phyloP scores from a whole-genome alignment of 2,329 filamentous ascomycete genomes.

The Anthostomella pinea region DNA sequence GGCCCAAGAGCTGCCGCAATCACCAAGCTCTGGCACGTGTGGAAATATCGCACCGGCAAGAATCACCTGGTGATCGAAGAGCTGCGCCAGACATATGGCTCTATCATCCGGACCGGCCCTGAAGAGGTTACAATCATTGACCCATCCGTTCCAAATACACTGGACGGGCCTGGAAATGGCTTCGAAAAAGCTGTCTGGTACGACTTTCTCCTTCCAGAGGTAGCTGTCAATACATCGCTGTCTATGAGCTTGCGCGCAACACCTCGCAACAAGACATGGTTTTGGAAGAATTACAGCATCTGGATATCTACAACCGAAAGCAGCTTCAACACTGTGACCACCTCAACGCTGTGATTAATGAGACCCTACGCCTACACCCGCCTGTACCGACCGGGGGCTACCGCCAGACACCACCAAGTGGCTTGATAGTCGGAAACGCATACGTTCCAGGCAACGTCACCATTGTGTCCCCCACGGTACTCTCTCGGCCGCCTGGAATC shows the following conservation, averaged over 20 bases:
- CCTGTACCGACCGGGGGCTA: constrained; percentile 1
- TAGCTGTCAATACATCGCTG: constrained; percentile 14
- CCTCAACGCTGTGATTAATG: constrained; percentile 1
- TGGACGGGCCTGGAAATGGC: constrained; percentile 14
- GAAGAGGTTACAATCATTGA: constrained; percentile 22
- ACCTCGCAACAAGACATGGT: constrained; percentile 4
- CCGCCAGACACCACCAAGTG: neutral
- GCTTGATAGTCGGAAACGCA: neutral
- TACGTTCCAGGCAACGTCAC: constrained; percentile 1
- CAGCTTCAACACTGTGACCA: constrained; percentile 12
- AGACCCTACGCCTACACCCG: constrained; percentile 3
- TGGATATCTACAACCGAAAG: constrained; percentile 13
- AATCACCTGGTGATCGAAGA: constrained; percentile 19
- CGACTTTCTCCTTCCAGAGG: constrained; percentile 19
- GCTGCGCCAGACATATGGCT: constrained; percentile 15
- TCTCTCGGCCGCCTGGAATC: neutral
- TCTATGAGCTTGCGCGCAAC: constrained; percentile 6
- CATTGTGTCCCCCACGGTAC: constrained; percentile 1
- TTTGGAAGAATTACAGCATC: constrained; percentile 2
- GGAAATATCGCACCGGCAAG: constrained; percentile 10
- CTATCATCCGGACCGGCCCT: constrained; percentile 22
- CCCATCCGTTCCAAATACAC: constrained; percentile 6
- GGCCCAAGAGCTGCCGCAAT: constrained; percentile 12
- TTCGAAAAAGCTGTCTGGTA: constrained; percentile 21
- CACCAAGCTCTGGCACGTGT: constrained; percentile 22